Evolutionary conservation across 441 rosid genomes (phyloP), one percentile per base, ranked within the genome.

Genomic region (Euphorbia neoarborescens): DNA sequence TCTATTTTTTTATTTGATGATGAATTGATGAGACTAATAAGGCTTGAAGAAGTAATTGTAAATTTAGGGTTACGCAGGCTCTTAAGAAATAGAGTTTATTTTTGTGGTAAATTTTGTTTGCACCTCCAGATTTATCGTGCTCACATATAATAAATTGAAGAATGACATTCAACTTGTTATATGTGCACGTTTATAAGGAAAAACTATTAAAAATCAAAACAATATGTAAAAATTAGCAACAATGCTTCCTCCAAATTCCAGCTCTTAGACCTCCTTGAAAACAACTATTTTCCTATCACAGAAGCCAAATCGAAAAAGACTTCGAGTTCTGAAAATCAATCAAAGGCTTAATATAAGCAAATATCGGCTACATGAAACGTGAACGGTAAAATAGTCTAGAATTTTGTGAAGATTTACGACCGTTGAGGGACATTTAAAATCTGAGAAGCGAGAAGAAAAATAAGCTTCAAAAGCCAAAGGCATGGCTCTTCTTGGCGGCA

Each of bases 201-300:
- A n/a, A n/a, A n/a, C n/a, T n/a, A n/a, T n/a, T n/a, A 5, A n/a
- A 28, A 19, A 20, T 8, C n/a, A 1, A 27, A 32, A 6, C 11
- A 19, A 25, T 44, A 28, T 40, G 27, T 56, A 68, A 13, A 57
- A 50, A 20, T n/a, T 25, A 64, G 62, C 51, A 57, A 91, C 79
- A 90, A 75, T 8, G 94, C 89, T 85, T 93, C 97, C 84, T 93
- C 92, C 38, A 88, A 72, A 71, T 79, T 90, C 38, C 83, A 81
- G 83, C 85, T 76, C 69, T 83, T 84, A 48, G 83, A 87, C 70
- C 88, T 82, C 85, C 86, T 87, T 1, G 98, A 96, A 60, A 90
- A 84, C 75, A 87, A 82, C 53, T 89, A 88, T 62, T 82, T 89
- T 0, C 88, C 86, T 25, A 89, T 86, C 76, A 88, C 98, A 58